These are phyloP conservation scores for Lactarius sanguifluus DNA, from an alignment of 768 basidiomycete genomes.

Conservation along the genomic window DNA sequence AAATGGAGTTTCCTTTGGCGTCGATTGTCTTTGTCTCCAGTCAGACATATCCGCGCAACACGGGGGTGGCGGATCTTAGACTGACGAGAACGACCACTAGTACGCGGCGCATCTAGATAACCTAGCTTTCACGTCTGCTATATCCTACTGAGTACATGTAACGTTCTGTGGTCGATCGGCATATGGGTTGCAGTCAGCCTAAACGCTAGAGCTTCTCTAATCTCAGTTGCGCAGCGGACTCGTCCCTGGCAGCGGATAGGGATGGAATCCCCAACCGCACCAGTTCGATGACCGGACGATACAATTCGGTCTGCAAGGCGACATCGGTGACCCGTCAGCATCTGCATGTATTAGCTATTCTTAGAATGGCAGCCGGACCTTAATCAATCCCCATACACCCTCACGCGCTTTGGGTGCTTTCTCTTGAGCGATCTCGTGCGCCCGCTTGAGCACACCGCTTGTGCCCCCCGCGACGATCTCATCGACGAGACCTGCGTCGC, in stretches of 20 bases:
- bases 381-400: slow-evolving; percentile 75
- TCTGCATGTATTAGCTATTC: background rate
- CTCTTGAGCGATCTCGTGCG: slow-evolving; percentile 58
- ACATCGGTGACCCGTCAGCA: slow-evolving; percentile 18
- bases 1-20: background rate
- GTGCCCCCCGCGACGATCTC: slow-evolving; percentile 58
- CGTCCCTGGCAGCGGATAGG: slow-evolving; percentile 43
- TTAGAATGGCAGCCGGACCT: slow-evolving; percentile 42
- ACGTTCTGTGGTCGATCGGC: background rate
- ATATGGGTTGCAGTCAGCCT: background rate
- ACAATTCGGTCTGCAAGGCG: slow-evolving; percentile 49
- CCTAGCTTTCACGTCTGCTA: background rate
- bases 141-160: background rate
- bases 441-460: slow-evolving; percentile 61
- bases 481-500: slow-evolving; percentile 67
- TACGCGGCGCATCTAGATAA: background rate
- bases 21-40: background rate
- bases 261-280: slow-evolving; percentile 39
- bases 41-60: slow-evolving; percentile 2
- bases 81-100: background rate
- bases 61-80: background rate
- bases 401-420: slow-evolving; percentile 50
- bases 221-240: slow-evolving; percentile 51
- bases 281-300: slow-evolving; percentile 51
- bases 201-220: slow-evolving; percentile 33